Evolutionary conservation across 2,329 filamentous ascomycete species (phyloP), one percentile per base, ranked within the genome.

Genomic region (Rutstroemia sp.): DNA sequence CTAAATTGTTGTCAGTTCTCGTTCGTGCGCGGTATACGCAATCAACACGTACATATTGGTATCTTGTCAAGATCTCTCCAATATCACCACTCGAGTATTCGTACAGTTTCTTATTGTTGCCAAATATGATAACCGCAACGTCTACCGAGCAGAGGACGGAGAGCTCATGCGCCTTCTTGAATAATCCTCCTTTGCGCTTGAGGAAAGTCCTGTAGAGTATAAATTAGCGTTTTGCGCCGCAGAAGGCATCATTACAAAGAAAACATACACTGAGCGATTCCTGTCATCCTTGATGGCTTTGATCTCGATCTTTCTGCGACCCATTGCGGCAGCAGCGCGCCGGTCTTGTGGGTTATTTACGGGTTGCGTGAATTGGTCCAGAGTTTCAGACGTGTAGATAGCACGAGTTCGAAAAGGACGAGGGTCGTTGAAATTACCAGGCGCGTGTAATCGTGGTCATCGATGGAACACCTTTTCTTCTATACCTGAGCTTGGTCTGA

Each of bases 161-260:
- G 52, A 99, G 82, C 80, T 99, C 94, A 73, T 99, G 92, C 54
- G 94, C 94, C 82, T 99, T 99, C 79, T 99, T 99, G 82, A 99
- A 99, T 50, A 99, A 79, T 67, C 94, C 94, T 67, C 92, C 94
- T 75, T 99, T 99, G 76, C 94, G 89, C 81, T 99, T 99, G 65
- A 99, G 78, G 73, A 99, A 99, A 46, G 94, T 99, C 63, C 92
- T 96, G 69, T 56, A 52, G 56, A 17, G 57, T 27, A 36, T 23
- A 62, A 44, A 48, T 60, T 48, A 42, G 36, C 10, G 48, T 16
- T 16, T 46, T 45, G 50, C 50, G 38, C 47, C 30, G 46, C 45
- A 34, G 30, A n/a, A 53, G 39, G 12, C 34, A 36, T 27, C 57
- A 16, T 49, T 51, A 52, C 40, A 39, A 42, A 55, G 34, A 54